A percentile compares a stretch with the other conserved stretches of the same genome.
Conservation (phyloP, 2,329 filamentous ascomycete species). For the Ophiognomonia clavigignenti-juglandacearum region DNA sequence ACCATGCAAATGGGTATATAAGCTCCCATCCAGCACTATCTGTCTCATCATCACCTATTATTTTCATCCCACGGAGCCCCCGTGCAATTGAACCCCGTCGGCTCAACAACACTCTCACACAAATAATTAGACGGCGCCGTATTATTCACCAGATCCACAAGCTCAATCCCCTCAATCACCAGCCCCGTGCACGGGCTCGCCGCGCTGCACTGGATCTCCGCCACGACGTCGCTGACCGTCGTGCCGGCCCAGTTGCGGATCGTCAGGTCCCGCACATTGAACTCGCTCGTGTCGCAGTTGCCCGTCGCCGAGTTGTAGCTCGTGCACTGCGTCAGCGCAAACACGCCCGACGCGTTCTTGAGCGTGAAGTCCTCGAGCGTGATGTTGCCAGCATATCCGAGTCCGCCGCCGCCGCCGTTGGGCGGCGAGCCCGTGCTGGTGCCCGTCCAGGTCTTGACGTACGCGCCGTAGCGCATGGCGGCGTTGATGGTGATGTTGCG, state of each 20-base stretch:
- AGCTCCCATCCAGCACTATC: too few species aligned
- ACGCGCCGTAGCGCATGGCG: constrained; percentile 16
- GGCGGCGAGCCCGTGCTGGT: constrained; percentile 10
- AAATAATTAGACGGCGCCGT: constrained; percentile 12
- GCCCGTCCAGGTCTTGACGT: constrained; percentile 17
- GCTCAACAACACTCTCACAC: constrained; percentile 14
- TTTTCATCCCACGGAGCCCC: constrained; percentile 15
- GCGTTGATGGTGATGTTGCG: constrained; percentile 33
- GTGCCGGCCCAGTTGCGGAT: constrained; percentile 16
- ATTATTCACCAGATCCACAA: constrained; percentile 8
- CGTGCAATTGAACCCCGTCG: constrained; percentile 12
- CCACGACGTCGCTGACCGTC: constrained; percentile 11
- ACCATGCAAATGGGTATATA: not conserved
- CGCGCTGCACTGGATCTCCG: constrained; percentile 15
- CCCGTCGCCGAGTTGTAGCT: constrained; percentile 16
- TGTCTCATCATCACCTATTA: not conserved
- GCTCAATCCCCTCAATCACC: constrained; percentile 5
- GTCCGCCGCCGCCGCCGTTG: constrained; percentile 16
- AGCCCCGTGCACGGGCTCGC: constrained; percentile 14
- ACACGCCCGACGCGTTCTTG: constrained; percentile 14
- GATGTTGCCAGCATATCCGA: constrained; percentile 20
- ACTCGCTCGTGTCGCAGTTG: constrained; percentile 20
- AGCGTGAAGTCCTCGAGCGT: constrained; percentile 20
- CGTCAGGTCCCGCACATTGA: constrained; percentile 18
- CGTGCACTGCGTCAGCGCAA: constrained; percentile 20